Evolutionary conservation across 2,329 filamentous ascomycete species (phyloP), one percentile per base, ranked within the genome.

Genomic region (Monosporascus sp.): DNA sequence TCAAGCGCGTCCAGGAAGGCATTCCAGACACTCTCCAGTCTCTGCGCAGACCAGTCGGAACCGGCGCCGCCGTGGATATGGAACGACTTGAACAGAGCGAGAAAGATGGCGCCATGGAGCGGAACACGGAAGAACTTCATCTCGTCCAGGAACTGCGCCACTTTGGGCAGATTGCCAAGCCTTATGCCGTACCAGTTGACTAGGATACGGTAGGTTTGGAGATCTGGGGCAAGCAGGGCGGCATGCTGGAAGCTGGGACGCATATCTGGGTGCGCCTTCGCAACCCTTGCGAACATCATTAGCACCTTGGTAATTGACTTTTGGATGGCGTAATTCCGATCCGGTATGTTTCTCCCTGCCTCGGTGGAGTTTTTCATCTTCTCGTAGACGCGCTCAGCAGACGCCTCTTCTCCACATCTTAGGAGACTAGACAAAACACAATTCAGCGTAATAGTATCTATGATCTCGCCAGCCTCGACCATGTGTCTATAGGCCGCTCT

Each of bases 391-490:
- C 87, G 80, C 61, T 93, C 85, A 3, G 92, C 94, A 0, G 89
- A 86, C 7, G 78, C 73, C 40, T 87, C 81, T 65, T 99, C 92
- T 41, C 87, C 87, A 16, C 87, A 85, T 52, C 84, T 79, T 44
- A 97, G 77, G 20, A 97, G 79, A 2, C 91, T 86, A 0, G 85
- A 79, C 57, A 97, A 89, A 63, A 97, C 85, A 61, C 88, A 89
- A 66, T 97, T 97, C 68, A 97, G 78, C 16, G 91, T 87, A 3
- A 88, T 78, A 0, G 89, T 92, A 68, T 97, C 93, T 52, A 99
- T 85, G 57, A 97, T 85, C 68, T 97, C 90, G 37, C 91, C 91
- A 0, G 85, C 81, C 38, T 88, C 76, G n/a, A 97, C 87, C 70
- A 96, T 87, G 22, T 91, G 85, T 58, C 81, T 82, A 69, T 97